These are phyloP conservation scores for Trichophyton simii DNA, from an alignment of 2,329 filamentous ascomycete species.

Conservation along the genomic window DNA sequence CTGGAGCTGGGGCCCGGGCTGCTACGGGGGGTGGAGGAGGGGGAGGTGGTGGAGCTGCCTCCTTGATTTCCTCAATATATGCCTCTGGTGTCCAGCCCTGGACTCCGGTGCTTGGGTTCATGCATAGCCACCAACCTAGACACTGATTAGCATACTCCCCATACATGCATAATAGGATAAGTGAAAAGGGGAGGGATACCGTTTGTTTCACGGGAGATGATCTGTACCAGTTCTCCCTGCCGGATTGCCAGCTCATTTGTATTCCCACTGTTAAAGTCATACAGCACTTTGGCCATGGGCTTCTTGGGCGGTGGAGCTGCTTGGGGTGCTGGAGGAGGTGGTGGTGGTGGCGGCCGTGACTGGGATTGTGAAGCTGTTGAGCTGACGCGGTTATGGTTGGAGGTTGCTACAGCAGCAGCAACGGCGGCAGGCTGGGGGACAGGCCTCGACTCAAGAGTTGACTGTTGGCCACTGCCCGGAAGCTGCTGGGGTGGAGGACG, in stretches of 20 bases:
- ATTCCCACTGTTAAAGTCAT: slow-evolving; percentile 77
- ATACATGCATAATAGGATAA: neutral
- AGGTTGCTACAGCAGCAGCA: slow-evolving; percentile 16
- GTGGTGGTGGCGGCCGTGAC: slow-evolving; percentile 54
- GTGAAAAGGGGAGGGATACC: slow-evolving; percentile 42
- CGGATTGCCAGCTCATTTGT: slow-evolving; percentile 73
- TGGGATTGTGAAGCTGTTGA: slow-evolving; percentile 44
- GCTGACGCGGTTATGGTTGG: slow-evolving; percentile 42
- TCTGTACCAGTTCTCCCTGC: slow-evolving; percentile 69
- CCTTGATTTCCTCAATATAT: slow-evolving; percentile 67
- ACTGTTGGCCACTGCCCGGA: slow-evolving; percentile 20
- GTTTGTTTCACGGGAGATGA: slow-evolving; percentile 90
- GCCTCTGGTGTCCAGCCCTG: slow-evolving; percentile 91
- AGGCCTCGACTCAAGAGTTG: slow-evolving; percentile 30
- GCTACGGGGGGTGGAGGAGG: slow-evolving; percentile 39
- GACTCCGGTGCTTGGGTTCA: slow-evolving; percentile 52
- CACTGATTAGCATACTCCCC: slow-evolving; percentile 16
- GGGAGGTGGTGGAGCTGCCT: slow-evolving; percentile 48
- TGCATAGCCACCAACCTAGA: slow-evolving; percentile 90
- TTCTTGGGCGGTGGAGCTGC: slow-evolving; percentile 51
- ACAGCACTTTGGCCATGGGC: slow-evolving; percentile 76
- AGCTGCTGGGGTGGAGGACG: slow-evolving; percentile 18
- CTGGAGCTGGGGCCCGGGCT: slow-evolving; percentile 45
- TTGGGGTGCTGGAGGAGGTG: slow-evolving; percentile 53
- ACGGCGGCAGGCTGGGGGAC: slow-evolving; percentile 31